Percentiles rank a stretch among this genome's conserved stretches.
Conservation (phyloP, 345 rosid genomes). For the Isatis tinctoria region DNA sequence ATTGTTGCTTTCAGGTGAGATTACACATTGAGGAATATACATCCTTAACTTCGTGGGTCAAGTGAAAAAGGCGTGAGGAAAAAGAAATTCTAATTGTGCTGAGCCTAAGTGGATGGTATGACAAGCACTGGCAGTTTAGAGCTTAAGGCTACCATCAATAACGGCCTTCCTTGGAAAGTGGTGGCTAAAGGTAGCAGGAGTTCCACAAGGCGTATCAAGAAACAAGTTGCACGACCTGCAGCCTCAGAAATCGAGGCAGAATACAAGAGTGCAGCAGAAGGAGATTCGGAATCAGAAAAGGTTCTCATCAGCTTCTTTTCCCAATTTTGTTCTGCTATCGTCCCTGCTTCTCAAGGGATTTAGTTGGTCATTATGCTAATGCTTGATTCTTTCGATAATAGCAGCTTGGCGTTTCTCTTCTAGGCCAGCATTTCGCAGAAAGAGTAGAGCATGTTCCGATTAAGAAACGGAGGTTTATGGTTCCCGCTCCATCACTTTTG, state of each 20-base stretch:
- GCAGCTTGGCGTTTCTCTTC: constrained; percentile 57
- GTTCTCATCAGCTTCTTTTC: constrained; percentile 22
- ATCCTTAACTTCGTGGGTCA: neutral
- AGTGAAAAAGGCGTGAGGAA: neutral
- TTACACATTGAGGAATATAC: neutral
- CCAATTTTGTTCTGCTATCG: neutral
- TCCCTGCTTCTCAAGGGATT: neutral
- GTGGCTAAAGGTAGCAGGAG: constrained; percentile 55
- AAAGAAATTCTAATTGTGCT: neutral
- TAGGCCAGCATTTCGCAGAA: constrained; percentile 45
- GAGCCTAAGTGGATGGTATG: constrained; percentile 37
- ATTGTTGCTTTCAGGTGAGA: constrained; percentile 1
- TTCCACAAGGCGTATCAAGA: constrained; percentile 45
- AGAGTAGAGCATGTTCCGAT: constrained; percentile 47
- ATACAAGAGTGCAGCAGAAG: constrained; percentile 10
- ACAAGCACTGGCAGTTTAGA: constrained; percentile 45
- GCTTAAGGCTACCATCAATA: constrained; percentile 38
- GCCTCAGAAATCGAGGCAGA: constrained; percentile 17
- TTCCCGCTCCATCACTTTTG: constrained; percentile 33
- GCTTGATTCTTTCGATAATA: neutral
- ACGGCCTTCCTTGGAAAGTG: constrained; percentile 53
- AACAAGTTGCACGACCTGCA: constrained; percentile 19
- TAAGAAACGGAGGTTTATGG: constrained; percentile 50
- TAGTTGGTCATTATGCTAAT: neutral
- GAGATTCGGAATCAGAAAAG: constrained; percentile 52